Percentiles rank a stretch among this genome's conserved stretches.
Evolutionary conservation across 768 basidiomycete genomes (phyloP).

Genomic region (Lentinula aciculospora): DNA sequence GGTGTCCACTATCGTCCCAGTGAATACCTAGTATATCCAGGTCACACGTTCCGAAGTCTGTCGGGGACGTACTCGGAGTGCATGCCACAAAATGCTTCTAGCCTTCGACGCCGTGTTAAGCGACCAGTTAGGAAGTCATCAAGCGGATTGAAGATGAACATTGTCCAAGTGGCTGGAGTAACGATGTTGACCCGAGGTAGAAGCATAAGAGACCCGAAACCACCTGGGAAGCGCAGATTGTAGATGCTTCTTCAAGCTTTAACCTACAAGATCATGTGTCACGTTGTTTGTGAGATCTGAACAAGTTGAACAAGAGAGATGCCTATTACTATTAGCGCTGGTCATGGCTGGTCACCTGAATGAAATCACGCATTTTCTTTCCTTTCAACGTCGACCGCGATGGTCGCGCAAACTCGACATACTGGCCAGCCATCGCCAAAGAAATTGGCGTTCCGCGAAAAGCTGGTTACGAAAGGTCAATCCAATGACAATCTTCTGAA

Average conservation of each 20-base stretch:
- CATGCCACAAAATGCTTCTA: background rate
- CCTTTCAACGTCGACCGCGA: conserved; percentile 23
- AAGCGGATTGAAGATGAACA: too few relatives aligned
- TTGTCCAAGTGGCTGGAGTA: too few relatives aligned
- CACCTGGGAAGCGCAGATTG: too few relatives aligned
- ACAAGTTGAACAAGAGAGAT: background rate
- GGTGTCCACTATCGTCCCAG: too few relatives aligned
- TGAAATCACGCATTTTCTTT: conserved; percentile 37
- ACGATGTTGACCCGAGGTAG: too few relatives aligned
- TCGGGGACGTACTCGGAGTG: background rate
- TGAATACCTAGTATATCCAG: background rate
- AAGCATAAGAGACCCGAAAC: too few relatives aligned
- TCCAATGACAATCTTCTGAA: conserved; percentile 81
- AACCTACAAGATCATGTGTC: too few relatives aligned
- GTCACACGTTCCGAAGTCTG: background rate
- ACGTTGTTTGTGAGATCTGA: too few relatives aligned
- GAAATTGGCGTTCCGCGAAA: conserved; percentile 76
- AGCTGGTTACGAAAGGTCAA: conserved; percentile 70
- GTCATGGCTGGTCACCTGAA: conserved; percentile 11
- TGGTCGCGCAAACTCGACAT: conserved; percentile 74
- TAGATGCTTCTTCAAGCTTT: too few relatives aligned
- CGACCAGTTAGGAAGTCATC: too few relatives aligned
- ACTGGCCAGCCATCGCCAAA: conserved; percentile 44
- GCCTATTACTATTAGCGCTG: background rate
- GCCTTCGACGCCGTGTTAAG: background rate